Conservation (phyloP, 2,329 filamentous ascomycete species). For the Plectosphaerella cucumerina region DNA sequence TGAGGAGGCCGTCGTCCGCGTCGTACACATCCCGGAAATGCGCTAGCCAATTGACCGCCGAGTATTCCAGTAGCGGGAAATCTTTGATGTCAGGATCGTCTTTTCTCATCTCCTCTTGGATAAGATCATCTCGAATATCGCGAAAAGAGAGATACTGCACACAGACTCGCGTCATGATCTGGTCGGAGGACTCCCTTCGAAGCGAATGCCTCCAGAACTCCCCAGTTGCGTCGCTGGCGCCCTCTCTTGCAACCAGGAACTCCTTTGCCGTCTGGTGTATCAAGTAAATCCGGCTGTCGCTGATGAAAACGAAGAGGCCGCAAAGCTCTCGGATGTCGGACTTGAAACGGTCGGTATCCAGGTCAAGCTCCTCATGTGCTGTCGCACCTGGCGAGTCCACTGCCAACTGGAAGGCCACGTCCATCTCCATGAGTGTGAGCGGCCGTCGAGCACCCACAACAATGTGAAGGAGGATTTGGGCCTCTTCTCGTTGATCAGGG, state of each 20-base stretch:
- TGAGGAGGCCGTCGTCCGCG: neutral
- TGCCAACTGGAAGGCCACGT: slow-evolving; percentile 4
- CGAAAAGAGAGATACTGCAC: slow-evolving; percentile 1
- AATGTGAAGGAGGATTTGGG: slow-evolving; percentile 6
- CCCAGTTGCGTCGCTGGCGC: neutral
- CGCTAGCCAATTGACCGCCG: slow-evolving; percentile 1
- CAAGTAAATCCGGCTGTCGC: slow-evolving; percentile 1
- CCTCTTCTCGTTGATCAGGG: neutral
- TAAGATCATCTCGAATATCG: slow-evolving; percentile 1
- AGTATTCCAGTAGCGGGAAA: slow-evolving; percentile 1
- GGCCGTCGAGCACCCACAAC: slow-evolving; percentile 8
- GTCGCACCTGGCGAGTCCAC: neutral
- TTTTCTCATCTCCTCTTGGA: neutral
- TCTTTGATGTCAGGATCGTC: neutral
- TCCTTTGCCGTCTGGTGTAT: too few species aligned
- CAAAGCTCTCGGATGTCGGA: neutral
- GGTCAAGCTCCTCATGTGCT: neutral
- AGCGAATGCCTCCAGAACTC: slow-evolving; percentile 1
- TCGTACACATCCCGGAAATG: neutral
- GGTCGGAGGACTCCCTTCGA: neutral
- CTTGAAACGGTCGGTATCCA: neutral
- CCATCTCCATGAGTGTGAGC: slow-evolving; percentile 7
- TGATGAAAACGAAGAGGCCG: slow-evolving; percentile 3
- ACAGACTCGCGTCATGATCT: neutral
- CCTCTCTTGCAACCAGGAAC: neutral